phyloP scores from a whole-genome alignment of 2,329 filamentous ascomycete genomes.

The Hypoxylon sp. region DNA sequence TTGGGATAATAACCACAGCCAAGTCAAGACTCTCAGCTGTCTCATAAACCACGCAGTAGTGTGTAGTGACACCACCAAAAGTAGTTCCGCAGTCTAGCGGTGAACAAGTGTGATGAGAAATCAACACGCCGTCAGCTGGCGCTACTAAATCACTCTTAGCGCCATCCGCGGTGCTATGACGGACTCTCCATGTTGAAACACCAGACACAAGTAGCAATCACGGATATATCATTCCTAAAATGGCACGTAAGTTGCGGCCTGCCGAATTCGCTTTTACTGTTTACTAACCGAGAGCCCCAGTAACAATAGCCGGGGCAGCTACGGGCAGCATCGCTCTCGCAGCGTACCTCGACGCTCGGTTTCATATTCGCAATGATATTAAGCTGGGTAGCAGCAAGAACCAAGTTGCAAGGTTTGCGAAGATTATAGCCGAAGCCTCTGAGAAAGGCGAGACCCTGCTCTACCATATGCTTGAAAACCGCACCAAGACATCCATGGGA shows the following conservation, averaged over 20 bases:
- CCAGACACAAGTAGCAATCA: not conserved
- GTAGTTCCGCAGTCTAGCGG: not conserved
- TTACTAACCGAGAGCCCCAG: slow-evolving; percentile 25
- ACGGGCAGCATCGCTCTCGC: slow-evolving; percentile 53
- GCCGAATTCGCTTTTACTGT: not conserved
- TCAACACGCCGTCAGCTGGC: not conserved
- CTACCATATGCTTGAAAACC: slow-evolving; percentile 49
- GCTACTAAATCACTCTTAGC: not conserved
- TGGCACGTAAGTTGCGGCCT: slow-evolving; percentile 35
- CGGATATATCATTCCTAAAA: slow-evolving; percentile 11
- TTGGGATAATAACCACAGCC: not conserved
- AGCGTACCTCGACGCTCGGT: slow-evolving; percentile 77
- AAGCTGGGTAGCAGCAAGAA: slow-evolving; percentile 57
- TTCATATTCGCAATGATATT: slow-evolving; percentile 74
- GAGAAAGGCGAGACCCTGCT: slow-evolving; percentile 45
- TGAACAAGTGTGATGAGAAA: not conserved
- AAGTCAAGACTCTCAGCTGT: not conserved
- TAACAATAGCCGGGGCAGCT: slow-evolving; percentile 41
- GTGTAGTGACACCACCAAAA: not conserved
- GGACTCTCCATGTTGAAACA: not conserved
- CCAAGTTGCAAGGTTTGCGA: slow-evolving; percentile 58
- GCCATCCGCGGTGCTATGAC: not conserved
- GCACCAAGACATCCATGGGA: slow-evolving; percentile 43
- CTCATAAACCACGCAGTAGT: not conserved
- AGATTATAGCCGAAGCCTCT: slow-evolving; percentile 58